Conservation (phyloP, 1,139 yeast species). For the Yamadazyma aaseri region DNA sequence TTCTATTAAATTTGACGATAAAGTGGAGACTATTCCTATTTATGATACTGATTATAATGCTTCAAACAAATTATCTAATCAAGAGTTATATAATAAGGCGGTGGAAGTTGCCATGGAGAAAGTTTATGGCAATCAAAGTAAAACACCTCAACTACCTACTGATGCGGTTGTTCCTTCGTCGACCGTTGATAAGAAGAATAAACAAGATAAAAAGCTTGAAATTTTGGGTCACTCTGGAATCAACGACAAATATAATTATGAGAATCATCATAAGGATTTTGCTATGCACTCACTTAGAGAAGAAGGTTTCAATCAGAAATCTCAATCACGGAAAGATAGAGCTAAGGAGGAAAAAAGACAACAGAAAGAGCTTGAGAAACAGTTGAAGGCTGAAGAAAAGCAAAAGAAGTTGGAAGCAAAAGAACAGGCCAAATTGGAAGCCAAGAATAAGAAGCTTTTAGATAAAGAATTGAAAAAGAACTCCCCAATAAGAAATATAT, state of each 20-base stretch:
- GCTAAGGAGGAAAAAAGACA: conserved; percentile 33
- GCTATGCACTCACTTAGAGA: conserved; percentile 38
- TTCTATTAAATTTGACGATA: conserved; percentile 41
- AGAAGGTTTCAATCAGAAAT: conserved; percentile 10
- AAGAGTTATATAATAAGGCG: conserved; percentile 35
- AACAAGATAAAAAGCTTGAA: conserved; percentile 15
- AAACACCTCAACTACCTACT: conserved; percentile 1
- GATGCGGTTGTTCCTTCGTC: conserved; percentile 1
- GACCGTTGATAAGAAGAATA: conserved; percentile 9
- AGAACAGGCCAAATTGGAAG: conserved; percentile 14
- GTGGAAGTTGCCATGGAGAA: conserved; percentile 41
- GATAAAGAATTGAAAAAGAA: conserved; percentile 7
- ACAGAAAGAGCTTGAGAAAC: conserved; percentile 18
- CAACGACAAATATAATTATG: conserved; percentile 30
- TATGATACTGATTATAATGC: conserved; percentile 11
- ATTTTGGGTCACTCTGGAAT: conserved; percentile 25
- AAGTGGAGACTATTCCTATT: conserved; percentile 40
- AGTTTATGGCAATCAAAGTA: conserved; percentile 32
- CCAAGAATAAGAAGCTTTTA: conserved; percentile 13
- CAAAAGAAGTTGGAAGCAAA: conserved; percentile 13
- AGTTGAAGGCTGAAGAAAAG: conserved; percentile 17
- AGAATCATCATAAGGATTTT: conserved; percentile 41
- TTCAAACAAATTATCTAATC: conserved; percentile 10
- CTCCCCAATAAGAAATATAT: conserved; percentile 15
- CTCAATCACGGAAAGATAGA: conserved; percentile 28